These are phyloP conservation scores for Stipa capillata DNA, from an alignment of 176 grass and related monocot genomes.

Conservation along the genomic window DNA sequence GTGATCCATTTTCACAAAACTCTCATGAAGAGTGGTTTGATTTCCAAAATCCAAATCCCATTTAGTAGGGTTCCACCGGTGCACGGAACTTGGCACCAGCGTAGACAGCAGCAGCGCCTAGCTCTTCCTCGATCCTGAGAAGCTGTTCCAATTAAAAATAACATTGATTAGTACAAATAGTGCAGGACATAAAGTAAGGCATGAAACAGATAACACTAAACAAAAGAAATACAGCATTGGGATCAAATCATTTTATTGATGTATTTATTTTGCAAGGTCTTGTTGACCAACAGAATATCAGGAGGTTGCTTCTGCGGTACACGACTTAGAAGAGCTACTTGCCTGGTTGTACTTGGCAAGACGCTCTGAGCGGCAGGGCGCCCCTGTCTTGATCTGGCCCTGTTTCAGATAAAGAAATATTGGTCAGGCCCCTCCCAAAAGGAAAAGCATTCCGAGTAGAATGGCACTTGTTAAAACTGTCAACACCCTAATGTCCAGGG, in stretches of 20 bases:
- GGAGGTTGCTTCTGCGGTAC: background rate
- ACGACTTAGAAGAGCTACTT: background rate
- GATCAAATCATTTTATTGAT: too few species aligned
- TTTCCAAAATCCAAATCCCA: background rate
- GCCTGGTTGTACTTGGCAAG: slow-evolving; percentile 84
- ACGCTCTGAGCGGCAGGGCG: slow-evolving; percentile 70
- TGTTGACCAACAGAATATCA: too few species aligned
- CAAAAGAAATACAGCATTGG: too few species aligned
- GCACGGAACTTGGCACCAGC: slow-evolving; percentile 66
- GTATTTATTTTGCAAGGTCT: too few species aligned
- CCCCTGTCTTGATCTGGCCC: slow-evolving; percentile 82
- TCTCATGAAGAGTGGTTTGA: background rate
- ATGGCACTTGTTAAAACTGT: background rate
- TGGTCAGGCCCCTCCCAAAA: background rate
- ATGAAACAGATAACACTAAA: too few species aligned
- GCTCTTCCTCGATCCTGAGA: slow-evolving; percentile 80
- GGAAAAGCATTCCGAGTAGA: background rate
- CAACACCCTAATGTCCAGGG: background rate
- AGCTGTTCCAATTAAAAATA: slow-evolving; percentile 30
- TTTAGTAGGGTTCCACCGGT: slow-evolving; percentile 65
- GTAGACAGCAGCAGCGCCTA: slow-evolving; percentile 58
- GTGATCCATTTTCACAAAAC: background rate
- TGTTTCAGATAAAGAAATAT: slow-evolving; percentile 22
- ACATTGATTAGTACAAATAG: background rate
- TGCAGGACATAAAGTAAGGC: too few species aligned